Percentiles rank a stretch among this genome's conserved stretches.
Conservation (phyloP, 108 stramenopile genomes). For the Pseudonitzschia delicatissima region DNA sequence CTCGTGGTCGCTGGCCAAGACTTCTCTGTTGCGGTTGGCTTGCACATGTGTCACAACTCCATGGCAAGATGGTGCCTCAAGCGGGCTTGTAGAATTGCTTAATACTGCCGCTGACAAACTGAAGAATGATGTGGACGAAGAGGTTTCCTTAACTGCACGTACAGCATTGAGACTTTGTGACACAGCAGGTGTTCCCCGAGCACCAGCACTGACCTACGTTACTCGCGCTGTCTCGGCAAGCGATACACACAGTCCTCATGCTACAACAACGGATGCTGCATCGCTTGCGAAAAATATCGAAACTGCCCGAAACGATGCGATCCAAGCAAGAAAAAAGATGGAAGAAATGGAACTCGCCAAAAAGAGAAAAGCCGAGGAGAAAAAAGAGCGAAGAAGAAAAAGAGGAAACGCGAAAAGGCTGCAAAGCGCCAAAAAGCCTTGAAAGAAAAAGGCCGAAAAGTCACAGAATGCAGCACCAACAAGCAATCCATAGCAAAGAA, state of each 20-base stretch:
- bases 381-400: constrained; percentile 6
- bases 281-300: constrained; percentile 12
- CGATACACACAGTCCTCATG: not conserved
- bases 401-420: not conserved
- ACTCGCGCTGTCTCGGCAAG: not conserved
- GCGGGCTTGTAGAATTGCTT: constrained; percentile 14
- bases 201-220: constrained; percentile 35
- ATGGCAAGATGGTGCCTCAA: constrained; percentile 44
- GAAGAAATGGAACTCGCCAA: constrained; percentile 17
- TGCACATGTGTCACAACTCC: constrained; percentile 28
- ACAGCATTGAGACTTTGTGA: constrained; percentile 33
- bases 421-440: constrained; percentile 6
- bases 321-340: not conserved
- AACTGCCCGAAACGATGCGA: constrained; percentile 9
- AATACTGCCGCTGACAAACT: constrained; percentile 2
- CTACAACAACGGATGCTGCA: constrained; percentile 3
- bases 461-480: not conserved
- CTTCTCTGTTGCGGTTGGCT: constrained; percentile 24
- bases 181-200: constrained; percentile 25
- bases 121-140: constrained; percentile 12
- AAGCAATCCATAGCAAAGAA: not conserved
- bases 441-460: not conserved
- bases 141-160: constrained; percentile 17
- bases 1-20: constrained; percentile 13
- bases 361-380: constrained; percentile 17